Evolutionary conservation across 768 basidiomycete species (phyloP), one percentile per base, ranked within the genome.

Genomic region (Boletus tylopilopsis): DNA sequence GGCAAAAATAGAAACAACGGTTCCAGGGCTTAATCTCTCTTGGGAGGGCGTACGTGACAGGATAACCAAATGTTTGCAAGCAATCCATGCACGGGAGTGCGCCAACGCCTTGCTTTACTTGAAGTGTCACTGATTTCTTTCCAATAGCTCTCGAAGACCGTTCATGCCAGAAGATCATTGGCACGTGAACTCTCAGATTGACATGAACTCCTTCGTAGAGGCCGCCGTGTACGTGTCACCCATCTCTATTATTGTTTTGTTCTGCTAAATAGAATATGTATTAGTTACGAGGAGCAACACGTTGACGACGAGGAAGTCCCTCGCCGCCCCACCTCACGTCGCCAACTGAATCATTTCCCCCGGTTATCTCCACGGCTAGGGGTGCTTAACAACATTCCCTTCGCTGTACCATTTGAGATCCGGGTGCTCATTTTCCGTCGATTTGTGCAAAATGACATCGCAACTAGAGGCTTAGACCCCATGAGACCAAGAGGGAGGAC

Each of bases 381-480:
- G 3, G 78, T 97, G 23, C 79, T 98, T 45, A 90, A 97, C 72
- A 94, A 97, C 68, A 89, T 98, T 49, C 95, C 94, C 0, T 96
- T 96, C 70, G 83, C 92, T 6, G 87, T 98, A 48, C 94, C 95
- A 0, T 98, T 98, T 70, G 84, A 87, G 44, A 80, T 82, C 1
- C 84, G 95, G n/a, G 90, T 97, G 11, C 78, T 82, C 32, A 91
- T 97, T 40, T 95, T 97, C 71, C 78, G 91, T 21, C 74, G 81
- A 46, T 96, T 96, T 65, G 80, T 97, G 42, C 67, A 73, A 36
- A 85, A 80, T 57, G 90, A 94, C 60, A 72, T 64, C 45, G 57
- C 55, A 47, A 54, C 55, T 43, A 49, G 57, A 41, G 44, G 60
- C 18, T 11, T 55, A 13, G 49, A 57, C 48, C 35, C 54, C 49